Conservation (phyloP, 495 filamentous ascomycete species). For the Penicillium atrosanguineum region DNA sequence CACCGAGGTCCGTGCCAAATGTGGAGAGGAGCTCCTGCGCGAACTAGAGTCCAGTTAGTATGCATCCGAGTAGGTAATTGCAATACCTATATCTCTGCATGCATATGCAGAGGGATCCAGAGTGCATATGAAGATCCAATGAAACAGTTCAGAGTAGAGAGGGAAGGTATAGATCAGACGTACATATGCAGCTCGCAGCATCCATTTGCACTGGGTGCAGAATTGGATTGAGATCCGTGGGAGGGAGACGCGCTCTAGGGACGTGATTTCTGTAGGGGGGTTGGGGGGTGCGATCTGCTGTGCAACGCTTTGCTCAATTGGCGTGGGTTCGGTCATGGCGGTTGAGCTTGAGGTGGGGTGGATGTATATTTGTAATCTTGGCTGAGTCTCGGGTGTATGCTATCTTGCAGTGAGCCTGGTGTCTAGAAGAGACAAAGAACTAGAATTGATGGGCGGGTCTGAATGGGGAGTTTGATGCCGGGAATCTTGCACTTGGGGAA, state of each 20-base stretch:
- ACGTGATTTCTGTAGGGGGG: slow-evolving; percentile 6
- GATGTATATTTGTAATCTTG: background rate
- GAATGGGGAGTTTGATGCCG: background rate
- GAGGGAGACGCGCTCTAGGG: slow-evolving; percentile 32
- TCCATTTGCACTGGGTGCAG: slow-evolving; percentile 90
- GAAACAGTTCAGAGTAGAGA: background rate
- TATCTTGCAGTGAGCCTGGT: background rate
- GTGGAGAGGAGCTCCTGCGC: slow-evolving; percentile 98
- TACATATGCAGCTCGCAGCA: slow-evolving; percentile 82
- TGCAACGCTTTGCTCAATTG: slow-evolving; percentile 11
- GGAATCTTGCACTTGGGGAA: background rate
- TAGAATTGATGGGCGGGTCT: background rate
- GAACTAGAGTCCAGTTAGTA: slow-evolving; percentile 51
- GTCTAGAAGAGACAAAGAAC: background rate
- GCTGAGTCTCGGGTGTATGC: background rate
- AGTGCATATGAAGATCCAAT: background rate
- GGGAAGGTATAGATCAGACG: slow-evolving; percentile 19
- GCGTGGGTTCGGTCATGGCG: slow-evolving; percentile 24
- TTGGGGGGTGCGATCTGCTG: slow-evolving; percentile 1
- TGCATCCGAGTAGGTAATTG: background rate
- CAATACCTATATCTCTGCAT: background rate
- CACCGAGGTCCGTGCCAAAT: slow-evolving; percentile 79
- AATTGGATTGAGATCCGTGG: slow-evolving; percentile 74
- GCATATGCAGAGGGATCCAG: background rate
- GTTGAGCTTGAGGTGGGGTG: background rate